These are phyloP conservation scores for Blakeslea trispora DNA, from an alignment of 371 early-diverging fungal species.

Conservation along the genomic window DNA sequence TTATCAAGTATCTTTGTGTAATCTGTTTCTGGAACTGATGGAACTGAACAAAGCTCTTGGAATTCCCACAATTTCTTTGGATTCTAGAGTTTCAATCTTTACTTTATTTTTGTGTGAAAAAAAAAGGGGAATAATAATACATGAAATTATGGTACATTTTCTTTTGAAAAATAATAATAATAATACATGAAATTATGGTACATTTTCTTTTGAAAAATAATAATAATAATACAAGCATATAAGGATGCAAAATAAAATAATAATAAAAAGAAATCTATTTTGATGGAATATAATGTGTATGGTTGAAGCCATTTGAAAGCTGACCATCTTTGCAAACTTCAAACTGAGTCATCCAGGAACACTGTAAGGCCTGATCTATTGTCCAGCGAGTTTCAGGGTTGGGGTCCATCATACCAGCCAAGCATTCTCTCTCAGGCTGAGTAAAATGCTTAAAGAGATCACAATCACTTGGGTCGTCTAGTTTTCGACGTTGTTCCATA, in stretches of 20 bases:
- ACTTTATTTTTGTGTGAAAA: too few relatives aligned
- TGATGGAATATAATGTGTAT: conserved; percentile 13
- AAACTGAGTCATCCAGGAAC: conserved; percentile 71
- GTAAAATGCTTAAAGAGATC: conserved; percentile 26
- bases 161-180: conserved; percentile 2
- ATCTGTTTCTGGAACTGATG: too few relatives aligned
- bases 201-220: too few relatives aligned
- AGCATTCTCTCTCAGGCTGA: conserved; percentile 30
- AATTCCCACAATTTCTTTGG: too few relatives aligned
- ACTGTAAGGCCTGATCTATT: conserved; percentile 75
- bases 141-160: conserved; percentile 9
- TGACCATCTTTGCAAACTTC: conserved; percentile 39
- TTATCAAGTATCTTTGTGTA: too few relatives aligned
- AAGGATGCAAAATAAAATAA: background rate
- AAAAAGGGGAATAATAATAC: conserved; percentile 10
- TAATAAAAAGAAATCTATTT: conserved; percentile 16
- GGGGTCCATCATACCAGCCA: conserved; percentile 61
- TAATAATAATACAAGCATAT: background rate
- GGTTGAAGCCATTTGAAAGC: conserved; percentile 31
- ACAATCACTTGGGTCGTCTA: conserved; percentile 27
- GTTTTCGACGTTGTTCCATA: conserved; percentile 26
- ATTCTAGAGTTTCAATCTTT: too few relatives aligned
- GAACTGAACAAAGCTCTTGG: too few relatives aligned
- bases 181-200: conserved; percentile 12
- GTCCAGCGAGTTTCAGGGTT: conserved; percentile 78